Base-by-base conservation (phyloP, 805 yeast species). In the Candida piceae region DNA sequence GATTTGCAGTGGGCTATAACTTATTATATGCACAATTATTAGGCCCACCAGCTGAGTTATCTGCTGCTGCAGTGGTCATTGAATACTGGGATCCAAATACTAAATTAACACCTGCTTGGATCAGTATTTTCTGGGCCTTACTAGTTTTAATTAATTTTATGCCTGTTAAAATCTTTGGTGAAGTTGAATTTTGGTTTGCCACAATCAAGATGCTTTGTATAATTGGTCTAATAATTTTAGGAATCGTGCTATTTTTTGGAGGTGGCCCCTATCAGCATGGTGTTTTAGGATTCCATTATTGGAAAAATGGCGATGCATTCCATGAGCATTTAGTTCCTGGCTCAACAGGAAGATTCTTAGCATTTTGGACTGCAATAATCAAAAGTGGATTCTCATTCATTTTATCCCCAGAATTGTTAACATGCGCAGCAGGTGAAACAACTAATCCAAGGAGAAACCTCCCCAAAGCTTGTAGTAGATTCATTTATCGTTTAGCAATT, bases 151-250 rank as follows among this genome's bases (percentile, higher is more conserved):
- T 76, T 26, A 78, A 78, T 50, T 53, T 70, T 31, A 58, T 66
- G 29, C 77, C 81, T 3, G 63, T 61, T 21, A 44, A 49, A 32
- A 45, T 43, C 20, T 63, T 55, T 32, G 67, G 65, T 33, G 80
- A 74, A 50, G 64, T 71, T 27, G 85, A 77, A 40, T 83, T 76
- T 57, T 81, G 80, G 80, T 68, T 76, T 40, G 77, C 84, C 0
- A 49, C 71, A n/a, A 63, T 81, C 53, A 83, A 82, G 55, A 77
- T 83, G n/a, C 39, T 80, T 20, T 70, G 82, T 20, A 72, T 83
- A 49, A 51, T 76, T 15, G 85, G 86, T 13, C 63, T 79, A 35
- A 74, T 80, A 40, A 56, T 79, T 29, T 58, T 71, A 29, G 72
- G 78, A 41, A 58, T 74, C 50, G 69, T 74, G 16, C 72, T 78